These are phyloP conservation scores for Shiraia sp. DNA, from an alignment of 2,329 filamentous ascomycete species.

Conservation along the genomic window DNA sequence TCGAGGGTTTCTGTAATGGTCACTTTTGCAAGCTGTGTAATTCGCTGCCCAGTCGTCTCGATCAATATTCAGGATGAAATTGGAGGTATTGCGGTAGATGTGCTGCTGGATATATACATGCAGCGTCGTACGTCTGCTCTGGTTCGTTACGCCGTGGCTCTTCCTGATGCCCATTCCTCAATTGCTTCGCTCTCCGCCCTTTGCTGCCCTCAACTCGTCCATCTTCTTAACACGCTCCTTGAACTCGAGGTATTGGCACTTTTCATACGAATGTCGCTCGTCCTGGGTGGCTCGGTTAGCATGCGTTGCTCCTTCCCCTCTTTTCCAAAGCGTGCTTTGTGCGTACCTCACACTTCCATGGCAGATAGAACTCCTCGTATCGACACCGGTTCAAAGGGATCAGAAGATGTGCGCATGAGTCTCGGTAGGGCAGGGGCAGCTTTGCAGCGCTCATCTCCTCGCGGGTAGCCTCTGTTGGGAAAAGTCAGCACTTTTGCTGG, in stretches of 20 bases:
- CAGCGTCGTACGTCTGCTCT: slow-evolving; percentile 16
- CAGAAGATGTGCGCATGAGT: slow-evolving; percentile 91
- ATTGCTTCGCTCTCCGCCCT: slow-evolving; percentile 84
- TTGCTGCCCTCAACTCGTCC: slow-evolving; percentile 88
- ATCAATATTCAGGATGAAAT: too few species aligned
- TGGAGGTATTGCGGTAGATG: slow-evolving; percentile 1
- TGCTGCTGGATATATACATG: slow-evolving; percentile 42
- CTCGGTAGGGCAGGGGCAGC: slow-evolving; percentile 87
- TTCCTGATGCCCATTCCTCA: slow-evolving; percentile 43
- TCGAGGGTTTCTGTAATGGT: too few species aligned
- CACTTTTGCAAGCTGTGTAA: too few species aligned
- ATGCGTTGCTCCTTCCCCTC: background rate
- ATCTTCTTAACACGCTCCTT: slow-evolving; percentile 98
- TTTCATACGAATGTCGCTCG: slow-evolving; percentile 97
- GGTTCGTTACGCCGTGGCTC: slow-evolving; percentile 1
- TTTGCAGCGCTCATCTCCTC: slow-evolving; percentile 93
- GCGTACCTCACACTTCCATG: slow-evolving; percentile 95
- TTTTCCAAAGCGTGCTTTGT: background rate
- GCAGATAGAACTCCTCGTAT: slow-evolving; percentile 86
- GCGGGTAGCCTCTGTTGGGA: slow-evolving; percentile 70
- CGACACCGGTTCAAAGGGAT: slow-evolving; percentile 97
- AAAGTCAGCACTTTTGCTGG: slow-evolving; percentile 33
- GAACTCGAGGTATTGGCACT: slow-evolving; percentile 99
- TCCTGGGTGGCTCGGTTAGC: slow-evolving; percentile 60
- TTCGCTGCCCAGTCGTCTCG: too few species aligned